Evolutionary conservation across 2,329 filamentous ascomycete species (phyloP), one percentile per base, ranked within the genome.

Genomic region (Fusarium fracticaudum): DNA sequence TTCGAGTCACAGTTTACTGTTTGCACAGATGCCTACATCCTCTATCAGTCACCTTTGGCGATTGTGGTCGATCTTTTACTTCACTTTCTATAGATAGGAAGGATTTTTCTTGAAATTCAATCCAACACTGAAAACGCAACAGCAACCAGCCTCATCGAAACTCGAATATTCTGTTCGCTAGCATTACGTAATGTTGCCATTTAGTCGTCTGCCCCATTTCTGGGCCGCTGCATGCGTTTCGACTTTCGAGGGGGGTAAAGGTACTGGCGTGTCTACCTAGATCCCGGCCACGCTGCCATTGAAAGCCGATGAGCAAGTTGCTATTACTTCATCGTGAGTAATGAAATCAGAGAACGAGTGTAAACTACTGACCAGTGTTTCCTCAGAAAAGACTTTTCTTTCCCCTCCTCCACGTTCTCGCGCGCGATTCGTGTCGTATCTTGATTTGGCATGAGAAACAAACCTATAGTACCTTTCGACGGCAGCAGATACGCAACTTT

Each of bases 131-230:
- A 9, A n/a, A 29, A 14, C 8, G 5, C 24, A 54, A 22, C 10
- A 54, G 10, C 8, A 15, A 50, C 13, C 7, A 51, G 10, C 22
- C 11, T 7, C 3, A 8, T 7, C 20, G 9, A 38, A 22, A 31
- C 22, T 2, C 5, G 9, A 0, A 35, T 3, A 13, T 20, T 22
- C n/a, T 26, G 2, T 3, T 17, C 18, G 5, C 3, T 13, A n/a
- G 14, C 1, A 18, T 50, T n/a, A 31, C 20, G 26, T 13, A 17
- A 22, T 4, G 7, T 2, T 53, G 12, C 14, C 2, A 2, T 20
- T 38, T 15, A 3, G 7, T n/a, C 18, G 9, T 40, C 26, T 50
- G 26, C 17, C 15, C 40, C 15, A 10, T 40, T 22, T 8, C 47
- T 20, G 17, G 29, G 44, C 12, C 7, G 35, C 14, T 33, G 22